Base-by-base conservation (phyloP, 192 early-diverging fungal species). In the Bifiguratus adelaidae region DNA sequence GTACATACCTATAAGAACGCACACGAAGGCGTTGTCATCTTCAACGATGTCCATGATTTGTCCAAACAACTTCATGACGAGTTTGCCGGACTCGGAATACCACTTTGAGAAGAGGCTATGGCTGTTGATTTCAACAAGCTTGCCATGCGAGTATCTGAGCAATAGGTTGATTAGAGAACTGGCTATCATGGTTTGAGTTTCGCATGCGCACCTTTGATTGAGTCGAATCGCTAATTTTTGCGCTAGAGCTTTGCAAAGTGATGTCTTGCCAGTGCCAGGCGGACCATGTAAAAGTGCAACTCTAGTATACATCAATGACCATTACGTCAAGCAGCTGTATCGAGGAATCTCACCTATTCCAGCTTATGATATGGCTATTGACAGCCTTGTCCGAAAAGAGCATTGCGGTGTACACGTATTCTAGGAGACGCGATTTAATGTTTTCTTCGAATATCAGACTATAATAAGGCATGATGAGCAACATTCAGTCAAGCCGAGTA, bases 51-150 rank as follows among this genome's bases (percentile, higher is more conserved):
- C 63, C 52, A 70, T 64, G 15, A 88, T 67, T 32, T 65, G 56
- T 19, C 56, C 34, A 65, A 81, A 88, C 65, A 82, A 57, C 41
- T 71, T 64, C 44, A 72, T 59, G 12, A 85, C 78, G 42, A 82
- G 56, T 49, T 87, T 87, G 9, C 77, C 82, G 19, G 62, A 68
- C 55, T 86, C 84, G 7, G 78, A 76, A 53, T 80, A 88, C 67
- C 76, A 88, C 52, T 88, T 88, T 41, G 77, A 81, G 46, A 88
- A 85, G 18, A 88, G 38, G 25, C 71, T 75, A 54, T 83, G 82
- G 20, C 72, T 70, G 50, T 85, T 85, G 58, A 88, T 83, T 60
- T 88, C 82, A 22, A 81, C 57, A 2, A 88, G 63, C 36, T 74
- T 79, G 0, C 67, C 58, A 23, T 66, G 55, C 15, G 62, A 21